These are phyloP conservation scores for Chamaecyparis obtusa DNA, from an alignment of 75 land plant genomes.

Conservation along the genomic window DNA sequence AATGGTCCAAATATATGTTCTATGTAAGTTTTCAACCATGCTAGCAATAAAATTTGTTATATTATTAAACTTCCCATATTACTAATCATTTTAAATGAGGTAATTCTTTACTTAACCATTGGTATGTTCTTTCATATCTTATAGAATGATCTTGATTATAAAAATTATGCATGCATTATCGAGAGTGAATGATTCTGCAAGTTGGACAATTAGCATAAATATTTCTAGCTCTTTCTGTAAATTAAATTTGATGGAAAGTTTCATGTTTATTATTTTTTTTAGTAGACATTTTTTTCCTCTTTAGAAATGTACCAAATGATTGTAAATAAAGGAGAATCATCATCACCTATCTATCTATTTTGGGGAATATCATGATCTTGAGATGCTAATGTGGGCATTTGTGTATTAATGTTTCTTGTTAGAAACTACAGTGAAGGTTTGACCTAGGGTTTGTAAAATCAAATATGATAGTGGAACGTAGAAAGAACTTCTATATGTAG, in stretches of 20 bases:
- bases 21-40: too few relatives aligned
- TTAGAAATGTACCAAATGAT: not conserved
- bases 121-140: slow-evolving; percentile 55
- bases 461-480: slow-evolving; percentile 93
- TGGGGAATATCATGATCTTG: not conserved
- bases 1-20: too few relatives aligned
- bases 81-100: too few relatives aligned
- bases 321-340: not conserved
- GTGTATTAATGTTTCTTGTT: slow-evolving; percentile 8
- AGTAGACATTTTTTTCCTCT: not conserved
- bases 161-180: not conserved
- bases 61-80: too few relatives aligned
- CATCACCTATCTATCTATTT: not conserved
- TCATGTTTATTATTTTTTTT: not conserved
- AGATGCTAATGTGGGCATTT: not conserved
- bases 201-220: not conserved
- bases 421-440: slow-evolving; percentile 96
- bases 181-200: not conserved
- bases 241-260: too few relatives aligned
- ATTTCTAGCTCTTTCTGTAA: too few relatives aligned
- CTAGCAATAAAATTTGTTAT: too few relatives aligned
- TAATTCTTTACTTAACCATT: slow-evolving; percentile 95
- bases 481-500: slow-evolving; percentile 92
- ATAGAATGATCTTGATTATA: not conserved
- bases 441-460: slow-evolving; percentile 89